These are phyloP conservation scores for Articulospora tetracladia DNA, from an alignment of 495 filamentous ascomycete species.

Conservation along the genomic window DNA sequence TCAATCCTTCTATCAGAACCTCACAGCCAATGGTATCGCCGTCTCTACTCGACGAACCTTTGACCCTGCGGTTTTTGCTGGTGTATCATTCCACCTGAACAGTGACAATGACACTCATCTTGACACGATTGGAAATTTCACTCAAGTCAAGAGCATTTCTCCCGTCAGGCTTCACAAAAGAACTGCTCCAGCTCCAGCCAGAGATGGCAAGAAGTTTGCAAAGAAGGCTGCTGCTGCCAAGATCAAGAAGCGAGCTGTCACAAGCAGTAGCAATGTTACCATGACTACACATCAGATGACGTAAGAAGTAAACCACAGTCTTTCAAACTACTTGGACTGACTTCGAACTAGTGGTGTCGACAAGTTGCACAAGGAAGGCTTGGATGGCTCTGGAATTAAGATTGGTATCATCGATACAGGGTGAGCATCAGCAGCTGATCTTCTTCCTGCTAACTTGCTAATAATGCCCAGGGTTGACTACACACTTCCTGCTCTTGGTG, in stretches of 20 bases:
- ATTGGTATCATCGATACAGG: conserved; percentile 40
- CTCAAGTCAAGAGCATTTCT: not conserved
- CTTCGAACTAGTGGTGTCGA: conserved; percentile 19
- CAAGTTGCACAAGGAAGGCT: conserved; percentile 28
- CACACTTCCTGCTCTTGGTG: conserved; percentile 42
- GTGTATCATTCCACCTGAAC: not conserved
- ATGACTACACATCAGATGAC: not conserved
- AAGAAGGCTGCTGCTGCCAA: not conserved
- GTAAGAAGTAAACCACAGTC: no score
- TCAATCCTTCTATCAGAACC: not conserved
- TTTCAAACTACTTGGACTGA: no score
- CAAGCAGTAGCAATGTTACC: not conserved
- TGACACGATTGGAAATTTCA: not conserved
- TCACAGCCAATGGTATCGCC: not conserved
- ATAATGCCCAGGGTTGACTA: conserved; percentile 34
- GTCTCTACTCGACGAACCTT: not conserved
- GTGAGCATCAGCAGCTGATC: not conserved
- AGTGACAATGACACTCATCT: not conserved
- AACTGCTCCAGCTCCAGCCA: not conserved
- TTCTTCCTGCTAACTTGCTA: not conserved
- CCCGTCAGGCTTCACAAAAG: not conserved
- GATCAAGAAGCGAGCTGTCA: not conserved
- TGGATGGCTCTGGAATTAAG: conserved; percentile 31
- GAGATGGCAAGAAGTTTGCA: not conserved
- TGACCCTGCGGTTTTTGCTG: not conserved